These are phyloP conservation scores for Stemphylium vesicarium DNA, from an alignment of 2,329 filamentous ascomycete species.

Conservation along the genomic window DNA sequence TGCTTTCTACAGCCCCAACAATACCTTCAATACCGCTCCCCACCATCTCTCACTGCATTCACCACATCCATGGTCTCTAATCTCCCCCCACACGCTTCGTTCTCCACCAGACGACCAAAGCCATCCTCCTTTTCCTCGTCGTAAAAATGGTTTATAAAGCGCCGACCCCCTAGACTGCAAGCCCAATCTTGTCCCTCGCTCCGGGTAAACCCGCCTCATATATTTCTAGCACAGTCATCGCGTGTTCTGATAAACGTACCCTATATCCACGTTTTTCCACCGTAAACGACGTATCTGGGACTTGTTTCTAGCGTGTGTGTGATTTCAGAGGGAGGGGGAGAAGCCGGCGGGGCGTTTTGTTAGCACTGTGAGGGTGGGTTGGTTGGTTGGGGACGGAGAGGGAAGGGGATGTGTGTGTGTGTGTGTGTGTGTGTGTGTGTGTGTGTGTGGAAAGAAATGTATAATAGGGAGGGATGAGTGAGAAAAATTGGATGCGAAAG, in stretches of 20 bases:
- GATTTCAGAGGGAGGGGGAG: too few species aligned
- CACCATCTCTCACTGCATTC: conserved; percentile 35
- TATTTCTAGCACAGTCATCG: conserved; percentile 32
- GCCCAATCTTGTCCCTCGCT: conserved; percentile 1
- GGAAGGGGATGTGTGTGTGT: too few species aligned
- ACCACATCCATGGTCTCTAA: conserved; percentile 32
- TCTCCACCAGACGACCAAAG: conserved; percentile 37
- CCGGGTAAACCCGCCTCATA: conserved; percentile 21
- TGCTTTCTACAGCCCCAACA: conserved; percentile 31
- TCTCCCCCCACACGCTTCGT: conserved; percentile 39
- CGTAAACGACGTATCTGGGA: conserved; percentile 27
- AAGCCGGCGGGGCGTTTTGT: conserved; percentile 47
- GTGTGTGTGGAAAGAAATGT: too few species aligned
- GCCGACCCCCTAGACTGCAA: conserved; percentile 38
- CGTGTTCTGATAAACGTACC: conserved; percentile 37
- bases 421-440: too few species aligned
- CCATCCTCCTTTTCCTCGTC: conserved; percentile 27
- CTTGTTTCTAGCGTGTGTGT: too few species aligned
- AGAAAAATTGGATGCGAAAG: too few species aligned
- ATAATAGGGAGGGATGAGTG: too few species aligned
- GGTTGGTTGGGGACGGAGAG: too few species aligned
- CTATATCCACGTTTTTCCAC: conserved; percentile 38
- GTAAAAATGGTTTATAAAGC: conserved; percentile 43
- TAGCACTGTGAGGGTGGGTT: too few species aligned
- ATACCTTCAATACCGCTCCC: conserved; percentile 33